These are phyloP conservation scores for Begonia fuchsioides DNA, from an alignment of 306 rosid species.

Conservation along the genomic window DNA sequence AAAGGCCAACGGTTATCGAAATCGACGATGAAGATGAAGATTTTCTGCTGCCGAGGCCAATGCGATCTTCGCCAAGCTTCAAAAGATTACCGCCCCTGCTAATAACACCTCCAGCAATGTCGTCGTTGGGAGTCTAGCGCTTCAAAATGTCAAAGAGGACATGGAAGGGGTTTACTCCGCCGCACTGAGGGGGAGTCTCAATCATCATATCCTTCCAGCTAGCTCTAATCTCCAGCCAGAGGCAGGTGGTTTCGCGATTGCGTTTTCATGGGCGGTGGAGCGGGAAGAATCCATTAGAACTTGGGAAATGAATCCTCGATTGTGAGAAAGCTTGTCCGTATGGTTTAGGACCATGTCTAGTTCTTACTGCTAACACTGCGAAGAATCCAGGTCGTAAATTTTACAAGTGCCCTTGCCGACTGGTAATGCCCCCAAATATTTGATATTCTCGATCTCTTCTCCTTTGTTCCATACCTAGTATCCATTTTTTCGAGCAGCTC, in stretches of 20 bases:
- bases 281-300: conserved; percentile 4
- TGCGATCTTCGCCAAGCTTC: conserved; percentile 28
- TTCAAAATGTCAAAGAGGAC: background rate
- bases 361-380: conserved; percentile 49
- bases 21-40: conserved; percentile 30
- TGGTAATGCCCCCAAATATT: conserved; percentile 11
- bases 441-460: background rate
- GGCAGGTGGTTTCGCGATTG: conserved; percentile 26
- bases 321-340: conserved; percentile 33
- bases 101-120: background rate
- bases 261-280: conserved; percentile 17
- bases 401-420: conserved; percentile 36
- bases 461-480: background rate
- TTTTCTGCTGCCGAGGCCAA: conserved; percentile 30
- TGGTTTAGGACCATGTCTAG: conserved; percentile 33
- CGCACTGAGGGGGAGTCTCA: conserved; percentile 24
- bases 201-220: background rate
- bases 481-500: no score
- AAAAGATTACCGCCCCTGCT: conserved; percentile 9
- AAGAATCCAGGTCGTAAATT: conserved; percentile 43
- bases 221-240: background rate
- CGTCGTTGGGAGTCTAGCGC: background rate
- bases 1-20: conserved; percentile 2
- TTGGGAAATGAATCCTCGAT: conserved; percentile 13
- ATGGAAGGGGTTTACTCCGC: conserved; percentile 23